Evolutionary conservation across 495 filamentous ascomycete species (phyloP), one percentile per base, ranked within the genome.

Genomic region (Penicillium diatomitis): DNA sequence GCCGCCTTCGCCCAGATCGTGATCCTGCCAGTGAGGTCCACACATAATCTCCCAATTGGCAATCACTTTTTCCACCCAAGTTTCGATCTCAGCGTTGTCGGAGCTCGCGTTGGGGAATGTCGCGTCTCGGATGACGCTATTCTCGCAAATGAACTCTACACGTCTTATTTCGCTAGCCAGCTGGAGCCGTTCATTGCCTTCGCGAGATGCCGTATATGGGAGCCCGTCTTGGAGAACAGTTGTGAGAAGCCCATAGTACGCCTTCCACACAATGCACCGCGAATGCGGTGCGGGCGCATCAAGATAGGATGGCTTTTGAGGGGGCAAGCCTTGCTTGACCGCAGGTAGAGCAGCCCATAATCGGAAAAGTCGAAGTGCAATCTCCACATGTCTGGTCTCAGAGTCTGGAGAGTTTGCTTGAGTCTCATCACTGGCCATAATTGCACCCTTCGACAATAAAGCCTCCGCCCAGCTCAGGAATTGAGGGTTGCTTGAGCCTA

Each of bases 101-200:
- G 89, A 77, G 40, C 83, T 83, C 1, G 92, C 94, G 55, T 78
- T 84, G 4, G 92, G 92, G 57, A 97, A 98, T 38, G 74, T 71
- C 2, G 84, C 82, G 60, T 91, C 85, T 48, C 76, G 74, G 9
- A 90, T 75, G 38, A 95, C 66, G 4, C 85, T 65, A n/a, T 67
- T 69, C 61, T 92, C 87, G 55, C 87, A 92, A 6, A 78, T 76
- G 3, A 72, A 65, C 62, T 95, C 87, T 2, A 90, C 81, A 41
- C 75, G 79, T 52, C 86, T 83, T 45, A 95, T 53, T 62, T 95
- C 89, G 9, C 72, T 73, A 41, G 80, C 69, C 51, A 90, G 78
- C 55, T 87, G 85, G 27, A 78, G 70, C 49, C 79, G 78, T 8
- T 78, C 74, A 7, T 64, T 56, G n/a, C 61, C 63, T 32, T 60